Conservation (phyloP, 2,329 filamentous ascomycete genomes). For the Arthroderma sp. region DNA sequence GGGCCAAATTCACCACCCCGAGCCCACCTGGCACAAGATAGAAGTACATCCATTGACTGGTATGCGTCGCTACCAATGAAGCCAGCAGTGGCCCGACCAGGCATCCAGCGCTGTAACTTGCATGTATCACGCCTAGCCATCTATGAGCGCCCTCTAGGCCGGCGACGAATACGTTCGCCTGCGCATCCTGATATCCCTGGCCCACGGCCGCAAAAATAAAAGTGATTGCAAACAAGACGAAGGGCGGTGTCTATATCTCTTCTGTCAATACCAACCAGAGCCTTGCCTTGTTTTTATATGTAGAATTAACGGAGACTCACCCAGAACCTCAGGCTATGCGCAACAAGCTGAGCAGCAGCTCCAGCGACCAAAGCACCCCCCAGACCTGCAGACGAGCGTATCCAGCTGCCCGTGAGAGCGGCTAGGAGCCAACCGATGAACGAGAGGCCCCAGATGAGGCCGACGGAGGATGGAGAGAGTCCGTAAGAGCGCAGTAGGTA, state of each 20-base stretch:
- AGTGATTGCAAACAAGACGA: slow-evolving; percentile 44
- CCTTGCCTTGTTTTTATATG: neutral
- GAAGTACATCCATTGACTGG: slow-evolving; percentile 43
- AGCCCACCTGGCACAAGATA: slow-evolving; percentile 46
- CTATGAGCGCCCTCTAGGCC: slow-evolving; percentile 42
- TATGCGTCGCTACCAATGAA: slow-evolving; percentile 38
- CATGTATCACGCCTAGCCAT: slow-evolving; percentile 53
- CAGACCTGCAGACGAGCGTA: slow-evolving; percentile 42
- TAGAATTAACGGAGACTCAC: slow-evolving; percentile 12
- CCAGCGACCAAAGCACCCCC: slow-evolving; percentile 48
- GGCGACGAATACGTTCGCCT: slow-evolving; percentile 51
- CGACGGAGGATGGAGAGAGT: slow-evolving; percentile 42
- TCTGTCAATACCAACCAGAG: neutral
- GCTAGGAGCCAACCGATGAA: slow-evolving; percentile 51
- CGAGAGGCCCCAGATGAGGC: slow-evolving; percentile 43
- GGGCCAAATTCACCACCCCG: slow-evolving; percentile 39
- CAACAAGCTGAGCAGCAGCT: slow-evolving; percentile 42
- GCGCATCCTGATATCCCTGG: slow-evolving; percentile 52
- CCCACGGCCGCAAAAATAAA: slow-evolving; percentile 49
- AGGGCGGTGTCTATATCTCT: slow-evolving; percentile 35
- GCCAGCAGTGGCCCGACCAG: slow-evolving; percentile 46
- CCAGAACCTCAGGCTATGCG: slow-evolving; percentile 46
- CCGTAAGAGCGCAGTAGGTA: slow-evolving; percentile 48
- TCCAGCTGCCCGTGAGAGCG: slow-evolving; percentile 45
- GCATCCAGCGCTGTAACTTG: slow-evolving; percentile 47